Percentiles rank a stretch among this genome's conserved stretches.
Conservation (phyloP, 108 stramenopile genomes). For the Cyclotella sp. region DNA sequence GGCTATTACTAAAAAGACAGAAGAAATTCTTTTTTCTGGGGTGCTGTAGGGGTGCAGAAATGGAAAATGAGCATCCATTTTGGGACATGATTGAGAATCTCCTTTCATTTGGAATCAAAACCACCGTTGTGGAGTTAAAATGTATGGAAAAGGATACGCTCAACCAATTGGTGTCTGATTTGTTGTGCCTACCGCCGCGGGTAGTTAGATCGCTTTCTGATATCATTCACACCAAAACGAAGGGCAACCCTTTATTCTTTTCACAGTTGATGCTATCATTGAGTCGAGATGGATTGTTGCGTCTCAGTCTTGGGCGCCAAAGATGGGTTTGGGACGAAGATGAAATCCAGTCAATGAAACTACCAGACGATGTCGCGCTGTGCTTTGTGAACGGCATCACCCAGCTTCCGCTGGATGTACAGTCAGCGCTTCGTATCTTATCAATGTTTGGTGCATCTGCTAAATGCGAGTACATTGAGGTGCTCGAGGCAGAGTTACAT, state of each 20-base stretch:
- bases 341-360: slow-evolving; percentile 9
- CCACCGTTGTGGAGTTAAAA: slow-evolving; percentile 7
- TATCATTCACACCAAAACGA: slow-evolving; percentile 30
- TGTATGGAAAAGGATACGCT: slow-evolving; percentile 19
- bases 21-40: slow-evolving; percentile 15
- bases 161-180: slow-evolving; percentile 29
- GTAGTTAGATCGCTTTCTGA: slow-evolving; percentile 13
- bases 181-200: slow-evolving; percentile 19
- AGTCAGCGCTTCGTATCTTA: not conserved
- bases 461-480: not conserved
- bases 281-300: slow-evolving; percentile 2
- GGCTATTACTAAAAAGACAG: slow-evolving; percentile 4
- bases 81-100: slow-evolving; percentile 2
- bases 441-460: slow-evolving; percentile 18
- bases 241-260: slow-evolving; percentile 33
- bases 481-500: slow-evolving; percentile 1
- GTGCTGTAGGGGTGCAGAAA: slow-evolving; percentile 27
- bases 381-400: slow-evolving; percentile 10
- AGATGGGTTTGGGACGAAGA: slow-evolving; percentile 12
- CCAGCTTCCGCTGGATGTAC: slow-evolving; percentile 13
- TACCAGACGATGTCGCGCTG: slow-evolving; percentile 23
- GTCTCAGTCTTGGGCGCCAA: not conserved
- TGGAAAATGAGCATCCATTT: slow-evolving; percentile 21
- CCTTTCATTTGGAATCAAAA: not conserved
- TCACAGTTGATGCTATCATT: slow-evolving; percentile 16